Percentiles rank a stretch among this genome's conserved stretches.
Evolutionary conservation across 75 land plant genomes (phyloP).

Genomic region (Cupressus sempervirens): DNA sequence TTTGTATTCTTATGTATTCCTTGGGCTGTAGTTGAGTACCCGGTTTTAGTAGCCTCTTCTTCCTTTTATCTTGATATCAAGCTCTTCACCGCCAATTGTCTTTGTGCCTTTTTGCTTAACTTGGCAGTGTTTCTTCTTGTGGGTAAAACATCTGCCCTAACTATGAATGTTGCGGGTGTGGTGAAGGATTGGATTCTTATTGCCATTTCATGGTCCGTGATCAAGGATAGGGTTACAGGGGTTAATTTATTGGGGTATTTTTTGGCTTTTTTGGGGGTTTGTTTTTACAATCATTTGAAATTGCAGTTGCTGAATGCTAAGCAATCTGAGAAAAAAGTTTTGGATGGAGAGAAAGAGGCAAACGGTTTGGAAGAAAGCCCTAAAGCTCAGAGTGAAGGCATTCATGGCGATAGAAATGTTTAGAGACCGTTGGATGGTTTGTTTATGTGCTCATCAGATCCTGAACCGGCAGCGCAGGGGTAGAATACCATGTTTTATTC

Average conservation of each 20-base stretch:
- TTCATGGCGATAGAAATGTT: background rate
- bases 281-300: constrained; percentile 29
- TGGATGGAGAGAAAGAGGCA: constrained; percentile 12
- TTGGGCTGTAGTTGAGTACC: constrained; percentile 24
- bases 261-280: constrained; percentile 29
- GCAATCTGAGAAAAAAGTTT: constrained; percentile 8
- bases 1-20: constrained; percentile 26
- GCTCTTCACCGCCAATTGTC: constrained; percentile 17
- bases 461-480: background rate
- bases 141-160: constrained; percentile 35
- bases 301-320: constrained; percentile 23
- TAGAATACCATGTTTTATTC: background rate
- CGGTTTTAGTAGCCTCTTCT: constrained; percentile 13
- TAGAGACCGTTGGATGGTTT: background rate
- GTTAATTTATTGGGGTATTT: constrained; percentile 25
- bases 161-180: constrained; percentile 37
- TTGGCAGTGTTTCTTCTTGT: constrained; percentile 32
- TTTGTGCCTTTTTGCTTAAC: constrained; percentile 27
- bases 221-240: constrained; percentile 25
- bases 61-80: constrained; percentile 15
- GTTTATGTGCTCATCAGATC: background rate
- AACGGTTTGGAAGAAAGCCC: constrained; percentile 4
- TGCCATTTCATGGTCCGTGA: constrained; percentile 36
- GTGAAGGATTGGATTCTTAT: constrained; percentile 37
- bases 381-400: background rate